A percentile compares a stretch with the other conserved stretches of the same genome.
Conservation (phyloP, 257 asterid species). For the Plectranthus barbatus region DNA sequence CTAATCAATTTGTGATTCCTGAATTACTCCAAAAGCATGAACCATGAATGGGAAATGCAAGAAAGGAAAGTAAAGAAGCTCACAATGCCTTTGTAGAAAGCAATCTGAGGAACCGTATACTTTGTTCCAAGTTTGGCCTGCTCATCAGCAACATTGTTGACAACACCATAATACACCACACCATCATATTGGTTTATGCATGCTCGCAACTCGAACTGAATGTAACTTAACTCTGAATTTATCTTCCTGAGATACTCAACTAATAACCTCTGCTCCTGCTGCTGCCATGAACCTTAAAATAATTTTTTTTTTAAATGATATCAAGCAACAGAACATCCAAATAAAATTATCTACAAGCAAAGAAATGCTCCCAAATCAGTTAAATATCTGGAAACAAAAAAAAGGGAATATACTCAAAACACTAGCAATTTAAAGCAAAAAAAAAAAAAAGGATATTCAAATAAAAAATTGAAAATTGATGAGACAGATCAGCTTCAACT, state of each 20-base stretch:
- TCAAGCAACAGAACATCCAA: neutral
- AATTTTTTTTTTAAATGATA: neutral
- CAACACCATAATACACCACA: slow-evolving; percentile 69
- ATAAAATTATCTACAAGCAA: no score
- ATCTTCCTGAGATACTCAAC: slow-evolving; percentile 57
- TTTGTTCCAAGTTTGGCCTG: slow-evolving; percentile 89
- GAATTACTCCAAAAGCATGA: neutral
- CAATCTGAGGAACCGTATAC: slow-evolving; percentile 78
- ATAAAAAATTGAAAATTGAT: neutral
- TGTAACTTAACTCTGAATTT: slow-evolving; percentile 52
- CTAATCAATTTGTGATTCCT: neutral
- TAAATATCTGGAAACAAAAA: neutral
- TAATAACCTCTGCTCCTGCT: slow-evolving; percentile 36
- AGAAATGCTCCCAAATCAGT: no score
- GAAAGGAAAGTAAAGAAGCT: slow-evolving; percentile 19
- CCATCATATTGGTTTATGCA: slow-evolving; percentile 73
- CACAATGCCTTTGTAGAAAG: slow-evolving; percentile 86
- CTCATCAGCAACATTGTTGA: slow-evolving; percentile 70
- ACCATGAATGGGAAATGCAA: neutral
- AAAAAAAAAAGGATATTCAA: no score
- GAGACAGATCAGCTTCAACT: neutral
- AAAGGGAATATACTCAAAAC: neutral
- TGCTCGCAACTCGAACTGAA: slow-evolving; percentile 74
- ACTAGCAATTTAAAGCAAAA: no score
- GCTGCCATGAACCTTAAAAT: slow-evolving; percentile 38